Evolutionary conservation across 2,329 filamentous ascomycete species (phyloP).

Genomic region (Neonectria hederae): DNA sequence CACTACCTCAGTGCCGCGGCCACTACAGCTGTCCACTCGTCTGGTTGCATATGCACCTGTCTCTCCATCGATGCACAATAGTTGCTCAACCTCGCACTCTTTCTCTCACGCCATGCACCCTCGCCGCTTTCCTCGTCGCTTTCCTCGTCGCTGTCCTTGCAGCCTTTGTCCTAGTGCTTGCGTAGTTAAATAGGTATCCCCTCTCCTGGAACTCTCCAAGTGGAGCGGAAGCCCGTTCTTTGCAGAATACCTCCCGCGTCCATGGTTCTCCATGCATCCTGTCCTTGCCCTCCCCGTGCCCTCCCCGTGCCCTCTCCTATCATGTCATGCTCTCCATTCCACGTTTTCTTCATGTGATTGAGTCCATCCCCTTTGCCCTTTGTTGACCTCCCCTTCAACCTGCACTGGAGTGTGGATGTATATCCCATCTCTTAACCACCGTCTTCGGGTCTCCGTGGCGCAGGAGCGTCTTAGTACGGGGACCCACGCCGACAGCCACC

Average conservation of each 20-base stretch:
- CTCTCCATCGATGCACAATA: slow-evolving; percentile 29
- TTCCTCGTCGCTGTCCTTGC: not conserved
- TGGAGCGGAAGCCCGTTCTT: slow-evolving; percentile 17
- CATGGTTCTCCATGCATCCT: slow-evolving; percentile 18
- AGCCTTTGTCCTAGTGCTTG: slow-evolving; percentile 14
- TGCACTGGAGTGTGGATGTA: slow-evolving; percentile 41
- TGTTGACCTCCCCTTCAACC: slow-evolving; percentile 8
- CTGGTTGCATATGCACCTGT: slow-evolving; percentile 38
- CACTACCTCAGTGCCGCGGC: slow-evolving; percentile 18
- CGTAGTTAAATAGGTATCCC: slow-evolving; percentile 35
- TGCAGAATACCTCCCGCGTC: slow-evolving; percentile 22
- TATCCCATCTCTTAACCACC: slow-evolving; percentile 39
- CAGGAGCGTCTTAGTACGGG: slow-evolving; percentile 12
- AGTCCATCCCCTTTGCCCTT: not conserved
- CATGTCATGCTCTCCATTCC: slow-evolving; percentile 24
- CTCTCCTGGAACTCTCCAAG: slow-evolving; percentile 23
- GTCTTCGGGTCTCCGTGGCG: slow-evolving; percentile 24
- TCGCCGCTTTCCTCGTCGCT: slow-evolving; percentile 11
- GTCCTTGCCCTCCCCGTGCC: not conserved
- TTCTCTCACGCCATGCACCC: slow-evolving; percentile 30
- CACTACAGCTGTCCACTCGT: slow-evolving; percentile 18
- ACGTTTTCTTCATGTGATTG: slow-evolving; percentile 26
- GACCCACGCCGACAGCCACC: slow-evolving; percentile 26
- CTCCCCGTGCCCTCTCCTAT: not conserved
- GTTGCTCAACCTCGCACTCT: slow-evolving; percentile 23